Conservation (phyloP, 1,284 basidiomycete species). For the Tylopilus orsonianus region DNA sequence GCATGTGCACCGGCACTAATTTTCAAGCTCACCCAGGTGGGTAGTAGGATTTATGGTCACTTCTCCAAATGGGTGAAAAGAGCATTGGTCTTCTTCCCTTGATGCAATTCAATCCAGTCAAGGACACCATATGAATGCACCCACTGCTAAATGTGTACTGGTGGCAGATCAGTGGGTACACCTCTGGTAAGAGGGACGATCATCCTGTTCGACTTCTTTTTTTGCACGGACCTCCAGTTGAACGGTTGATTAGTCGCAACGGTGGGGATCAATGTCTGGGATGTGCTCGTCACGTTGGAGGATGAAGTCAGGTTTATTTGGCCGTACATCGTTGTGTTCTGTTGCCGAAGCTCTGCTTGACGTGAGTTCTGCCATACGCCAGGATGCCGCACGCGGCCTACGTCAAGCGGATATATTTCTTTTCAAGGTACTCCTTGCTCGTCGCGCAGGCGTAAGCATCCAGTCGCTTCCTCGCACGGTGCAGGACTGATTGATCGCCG, state of each 20-base stretch:
- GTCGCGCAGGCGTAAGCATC: conserved; percentile 17
- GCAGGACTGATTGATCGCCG: conserved; percentile 5
- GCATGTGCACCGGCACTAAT: too few species aligned
- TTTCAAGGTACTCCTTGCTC: conserved; percentile 18
- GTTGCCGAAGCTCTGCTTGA: background rate
- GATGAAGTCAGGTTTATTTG: conserved; percentile 19
- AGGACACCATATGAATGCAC: conserved; percentile 8
- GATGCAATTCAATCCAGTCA: background rate
- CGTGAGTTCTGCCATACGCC: background rate
- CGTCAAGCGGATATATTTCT: conserved; percentile 28
- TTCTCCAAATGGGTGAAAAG: too few species aligned
- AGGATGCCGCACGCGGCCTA: conserved; percentile 16
- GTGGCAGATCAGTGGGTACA: conserved; percentile 13
- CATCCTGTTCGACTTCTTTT: background rate
- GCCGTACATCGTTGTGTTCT: conserved; percentile 12
- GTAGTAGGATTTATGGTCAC: too few species aligned
- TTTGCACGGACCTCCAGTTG: too few species aligned
- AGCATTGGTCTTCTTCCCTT: too few species aligned
- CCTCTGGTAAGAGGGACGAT: conserved; percentile 10
- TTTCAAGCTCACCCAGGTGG: too few species aligned
- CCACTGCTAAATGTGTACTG: background rate
- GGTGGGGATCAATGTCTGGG: conserved; percentile 17
- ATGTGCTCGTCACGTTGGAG: conserved; percentile 10
- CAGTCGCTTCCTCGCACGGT: background rate
- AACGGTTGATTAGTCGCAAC: too few species aligned